These are phyloP conservation scores for Graphilbum ipis-grandicollis DNA, from an alignment of 2,329 filamentous ascomycete genomes.

Conservation along the genomic window DNA sequence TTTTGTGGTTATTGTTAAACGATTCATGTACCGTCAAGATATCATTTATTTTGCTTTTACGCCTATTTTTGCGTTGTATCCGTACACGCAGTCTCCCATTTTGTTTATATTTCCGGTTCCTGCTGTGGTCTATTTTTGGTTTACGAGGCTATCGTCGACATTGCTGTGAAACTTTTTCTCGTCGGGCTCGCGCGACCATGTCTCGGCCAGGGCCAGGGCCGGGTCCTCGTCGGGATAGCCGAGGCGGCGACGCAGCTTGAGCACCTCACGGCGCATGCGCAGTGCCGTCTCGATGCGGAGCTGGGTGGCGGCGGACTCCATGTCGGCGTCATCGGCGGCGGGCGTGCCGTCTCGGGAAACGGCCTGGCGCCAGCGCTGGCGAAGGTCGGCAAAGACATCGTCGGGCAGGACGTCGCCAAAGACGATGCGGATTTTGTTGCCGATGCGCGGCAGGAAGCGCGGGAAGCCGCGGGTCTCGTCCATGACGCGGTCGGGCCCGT, in stretches of 20 bases:
- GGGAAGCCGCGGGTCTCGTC: constrained; percentile 65
- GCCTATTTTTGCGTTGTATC: no score
- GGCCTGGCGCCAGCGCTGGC: constrained; percentile 56
- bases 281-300: constrained; percentile 66
- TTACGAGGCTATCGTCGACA: constrained; percentile 34
- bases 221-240: constrained; percentile 71
- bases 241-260: constrained; percentile 54
- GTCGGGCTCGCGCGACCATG: constrained; percentile 45
- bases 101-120: no score
- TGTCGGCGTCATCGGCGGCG: no score
- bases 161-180: constrained; percentile 32
- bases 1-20: no score
- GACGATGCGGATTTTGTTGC: constrained; percentile 52
- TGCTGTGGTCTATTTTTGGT: constrained; percentile 12
- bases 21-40: no score
- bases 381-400: constrained; percentile 62
- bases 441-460: constrained; percentile 59
- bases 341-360: constrained; percentile 11
- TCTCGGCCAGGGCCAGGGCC: constrained; percentile 60
- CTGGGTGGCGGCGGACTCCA: constrained; percentile 14
- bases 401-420: constrained; percentile 66
- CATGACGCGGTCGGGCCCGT: constrained; percentile 81
- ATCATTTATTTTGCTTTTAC: no score
- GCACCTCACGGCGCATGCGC: constrained; percentile 60
- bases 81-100: no score